Evolutionary conservation across 2,329 filamentous ascomycete genomes (phyloP).

Genomic region (Fusarium sp.): DNA sequence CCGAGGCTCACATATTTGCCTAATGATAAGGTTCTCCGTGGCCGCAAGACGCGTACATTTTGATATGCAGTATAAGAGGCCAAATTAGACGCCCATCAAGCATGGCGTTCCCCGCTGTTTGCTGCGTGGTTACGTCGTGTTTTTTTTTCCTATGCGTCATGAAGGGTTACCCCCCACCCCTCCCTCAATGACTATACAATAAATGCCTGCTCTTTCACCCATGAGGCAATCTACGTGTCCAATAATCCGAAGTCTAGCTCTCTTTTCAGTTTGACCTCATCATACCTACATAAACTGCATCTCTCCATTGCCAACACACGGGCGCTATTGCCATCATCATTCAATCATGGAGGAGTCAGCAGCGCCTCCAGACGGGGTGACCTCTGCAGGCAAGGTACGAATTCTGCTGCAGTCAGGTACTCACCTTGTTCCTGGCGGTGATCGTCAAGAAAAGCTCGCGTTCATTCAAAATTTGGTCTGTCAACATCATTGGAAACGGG

Average conservation of each 20-base stretch:
- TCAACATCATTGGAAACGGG: constrained; percentile 30
- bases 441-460: constrained; percentile 16
- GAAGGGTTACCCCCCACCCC: not conserved
- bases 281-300: not conserved
- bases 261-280: not conserved
- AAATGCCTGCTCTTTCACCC: not conserved
- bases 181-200: not conserved
- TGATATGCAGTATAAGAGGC: too few relatives aligned
- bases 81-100: too few relatives aligned
- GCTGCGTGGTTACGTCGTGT: too few relatives aligned
- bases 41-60: not conserved
- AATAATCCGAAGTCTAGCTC: not conserved
- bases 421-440: constrained; percentile 28
- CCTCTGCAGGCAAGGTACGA: constrained; percentile 18
- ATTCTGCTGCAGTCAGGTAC: constrained; percentile 29
- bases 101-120: too few relatives aligned
- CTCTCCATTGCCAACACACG: constrained; percentile 8
- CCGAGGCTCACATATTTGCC: constrained; percentile 28
- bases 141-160: not conserved
- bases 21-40: not conserved
- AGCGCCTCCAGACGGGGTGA: not conserved
- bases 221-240: not conserved
- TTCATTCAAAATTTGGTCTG: constrained; percentile 26
- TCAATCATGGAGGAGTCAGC: constrained; percentile 19
- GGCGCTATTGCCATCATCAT: constrained; percentile 1